Evolutionary conservation across 805 yeast species (phyloP).

Genomic region (Ogataea pignaliae): DNA sequence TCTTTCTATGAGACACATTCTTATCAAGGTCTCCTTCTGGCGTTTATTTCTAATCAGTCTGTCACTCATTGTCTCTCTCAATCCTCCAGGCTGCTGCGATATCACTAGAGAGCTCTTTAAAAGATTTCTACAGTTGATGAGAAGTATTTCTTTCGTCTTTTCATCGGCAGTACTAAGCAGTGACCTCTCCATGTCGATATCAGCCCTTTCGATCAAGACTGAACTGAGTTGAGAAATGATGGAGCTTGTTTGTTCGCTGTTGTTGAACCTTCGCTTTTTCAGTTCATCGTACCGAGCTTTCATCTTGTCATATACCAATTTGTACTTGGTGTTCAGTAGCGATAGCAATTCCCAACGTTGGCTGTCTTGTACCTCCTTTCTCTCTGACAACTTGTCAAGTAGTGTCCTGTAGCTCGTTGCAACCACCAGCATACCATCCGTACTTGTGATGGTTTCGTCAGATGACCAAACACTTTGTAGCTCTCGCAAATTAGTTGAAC

Average conservation of each 20-base stretch:
- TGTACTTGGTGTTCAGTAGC: constrained; percentile 34
- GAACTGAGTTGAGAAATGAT: constrained; percentile 34
- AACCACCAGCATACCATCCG: constrained; percentile 38
- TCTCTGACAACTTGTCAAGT: constrained; percentile 31
- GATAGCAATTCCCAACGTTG: constrained; percentile 37
- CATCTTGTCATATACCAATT: constrained; percentile 35
- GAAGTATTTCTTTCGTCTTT: constrained; percentile 27
- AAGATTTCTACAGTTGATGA: constrained; percentile 37
- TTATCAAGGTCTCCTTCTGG: constrained; percentile 39
- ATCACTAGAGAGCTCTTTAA: constrained; percentile 42
- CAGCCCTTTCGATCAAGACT: constrained; percentile 46
- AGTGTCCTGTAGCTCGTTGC: constrained; percentile 41
- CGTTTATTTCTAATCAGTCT: constrained; percentile 38
- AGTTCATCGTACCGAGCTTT: constrained; percentile 19
- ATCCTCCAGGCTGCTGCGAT: constrained; percentile 46
- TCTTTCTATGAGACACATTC: constrained; percentile 43
- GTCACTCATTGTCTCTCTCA: constrained; percentile 43
- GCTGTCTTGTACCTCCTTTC: background rate
- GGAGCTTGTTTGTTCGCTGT: constrained; percentile 19
- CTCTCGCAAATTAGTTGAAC: constrained; percentile 22
- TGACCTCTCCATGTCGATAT: constrained; percentile 48
- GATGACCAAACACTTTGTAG: constrained; percentile 34
- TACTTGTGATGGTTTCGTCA: constrained; percentile 21
- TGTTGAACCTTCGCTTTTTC: constrained; percentile 7
- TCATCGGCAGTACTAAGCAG: constrained; percentile 31